A percentile compares a stretch with the other conserved stretches of the same genome.
These are phyloP conservation scores for Didymella sp. DNA, from an alignment of 2,329 filamentous ascomycete species.

Conservation along the genomic window DNA sequence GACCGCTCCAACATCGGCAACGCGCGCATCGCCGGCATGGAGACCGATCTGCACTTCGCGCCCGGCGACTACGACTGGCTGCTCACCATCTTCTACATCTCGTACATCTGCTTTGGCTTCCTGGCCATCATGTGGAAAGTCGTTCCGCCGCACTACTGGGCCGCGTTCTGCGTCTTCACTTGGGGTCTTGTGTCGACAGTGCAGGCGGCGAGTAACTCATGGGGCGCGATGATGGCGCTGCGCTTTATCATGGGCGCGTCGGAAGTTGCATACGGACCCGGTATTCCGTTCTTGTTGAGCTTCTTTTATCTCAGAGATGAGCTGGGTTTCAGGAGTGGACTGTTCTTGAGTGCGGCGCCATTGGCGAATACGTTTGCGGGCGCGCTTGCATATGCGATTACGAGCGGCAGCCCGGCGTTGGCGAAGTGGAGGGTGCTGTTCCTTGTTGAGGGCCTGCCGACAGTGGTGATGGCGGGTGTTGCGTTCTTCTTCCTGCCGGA, in stretches of 20 bases:
- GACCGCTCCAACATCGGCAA: slow-evolving; percentile 52
- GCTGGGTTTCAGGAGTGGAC: slow-evolving; percentile 62
- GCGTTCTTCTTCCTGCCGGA: slow-evolving; percentile 56
- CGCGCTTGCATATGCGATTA: slow-evolving; percentile 63
- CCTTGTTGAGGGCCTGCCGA: slow-evolving; percentile 55
- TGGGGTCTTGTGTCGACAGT: slow-evolving; percentile 46
- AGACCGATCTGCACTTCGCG: slow-evolving; percentile 39
- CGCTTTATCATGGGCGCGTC: slow-evolving; percentile 48
- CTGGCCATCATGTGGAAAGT: slow-evolving; percentile 50
- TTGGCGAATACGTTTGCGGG: slow-evolving; percentile 83
- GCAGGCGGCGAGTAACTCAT: slow-evolving; percentile 41
- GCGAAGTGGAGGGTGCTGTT: slow-evolving; percentile 69
- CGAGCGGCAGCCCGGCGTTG: slow-evolving; percentile 62
- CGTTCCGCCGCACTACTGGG: slow-evolving; percentile 48
- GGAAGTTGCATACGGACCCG: slow-evolving; percentile 55
- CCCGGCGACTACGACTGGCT: slow-evolving; percentile 44
- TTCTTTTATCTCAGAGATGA: slow-evolving; percentile 67
- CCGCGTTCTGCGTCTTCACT: slow-evolving; percentile 43
- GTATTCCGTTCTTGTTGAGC: slow-evolving; percentile 59
- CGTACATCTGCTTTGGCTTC: slow-evolving; percentile 48
- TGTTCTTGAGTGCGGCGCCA: slow-evolving; percentile 64
- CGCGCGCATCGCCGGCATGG: slow-evolving; percentile 52
- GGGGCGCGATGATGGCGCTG: slow-evolving; percentile 45
- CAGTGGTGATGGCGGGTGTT: slow-evolving; percentile 51
- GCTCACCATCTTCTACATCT: slow-evolving; percentile 50